These are phyloP conservation scores for Kingdonia uniflora DNA, from an alignment of 164 flowering plant genomes.

Conservation along the genomic window DNA sequence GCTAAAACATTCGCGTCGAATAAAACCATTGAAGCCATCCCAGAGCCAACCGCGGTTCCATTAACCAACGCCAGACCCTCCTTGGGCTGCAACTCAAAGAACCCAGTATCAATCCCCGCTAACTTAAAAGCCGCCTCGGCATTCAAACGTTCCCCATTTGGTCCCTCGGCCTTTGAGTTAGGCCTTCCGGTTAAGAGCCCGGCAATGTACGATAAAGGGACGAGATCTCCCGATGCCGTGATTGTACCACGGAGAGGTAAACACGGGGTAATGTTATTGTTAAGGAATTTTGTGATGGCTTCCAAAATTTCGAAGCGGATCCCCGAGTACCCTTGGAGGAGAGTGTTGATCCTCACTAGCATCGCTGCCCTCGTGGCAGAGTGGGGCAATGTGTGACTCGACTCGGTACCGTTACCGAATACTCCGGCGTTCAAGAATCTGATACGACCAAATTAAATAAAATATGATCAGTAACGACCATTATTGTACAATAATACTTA, in stretches of 20 bases:
- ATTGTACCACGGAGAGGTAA: slow-evolving; percentile 55
- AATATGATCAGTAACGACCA: not conserved
- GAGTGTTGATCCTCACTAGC: slow-evolving; percentile 56
- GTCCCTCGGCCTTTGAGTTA: slow-evolving; percentile 35
- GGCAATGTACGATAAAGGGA: slow-evolving; percentile 59
- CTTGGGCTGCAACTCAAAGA: slow-evolving; percentile 54
- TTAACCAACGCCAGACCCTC: slow-evolving; percentile 60
- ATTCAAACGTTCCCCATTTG: slow-evolving; percentile 29
- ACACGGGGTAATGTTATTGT: slow-evolving; percentile 47
- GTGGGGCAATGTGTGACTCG: slow-evolving; percentile 36
- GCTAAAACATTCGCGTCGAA: slow-evolving; percentile 47
- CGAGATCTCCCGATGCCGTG: slow-evolving; percentile 57
- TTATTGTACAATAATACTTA: not conserved
- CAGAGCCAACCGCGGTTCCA: slow-evolving; percentile 62
- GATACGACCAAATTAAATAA: slow-evolving; percentile 1
- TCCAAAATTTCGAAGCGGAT: slow-evolving; percentile 58
- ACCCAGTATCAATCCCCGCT: slow-evolving; percentile 33
- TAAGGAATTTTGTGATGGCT: slow-evolving; percentile 43
- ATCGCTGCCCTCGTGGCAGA: slow-evolving; percentile 56
- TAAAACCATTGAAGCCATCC: slow-evolving; percentile 39
- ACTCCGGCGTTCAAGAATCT: slow-evolving; percentile 63
- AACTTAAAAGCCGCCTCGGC: slow-evolving; percentile 32
- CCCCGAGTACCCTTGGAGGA: slow-evolving; percentile 67
- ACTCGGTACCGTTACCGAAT: slow-evolving; percentile 40
- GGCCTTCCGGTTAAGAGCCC: slow-evolving; percentile 55